Conservation (phyloP, 2,329 filamentous ascomycete species). For the Coniochaeta sp. region DNA sequence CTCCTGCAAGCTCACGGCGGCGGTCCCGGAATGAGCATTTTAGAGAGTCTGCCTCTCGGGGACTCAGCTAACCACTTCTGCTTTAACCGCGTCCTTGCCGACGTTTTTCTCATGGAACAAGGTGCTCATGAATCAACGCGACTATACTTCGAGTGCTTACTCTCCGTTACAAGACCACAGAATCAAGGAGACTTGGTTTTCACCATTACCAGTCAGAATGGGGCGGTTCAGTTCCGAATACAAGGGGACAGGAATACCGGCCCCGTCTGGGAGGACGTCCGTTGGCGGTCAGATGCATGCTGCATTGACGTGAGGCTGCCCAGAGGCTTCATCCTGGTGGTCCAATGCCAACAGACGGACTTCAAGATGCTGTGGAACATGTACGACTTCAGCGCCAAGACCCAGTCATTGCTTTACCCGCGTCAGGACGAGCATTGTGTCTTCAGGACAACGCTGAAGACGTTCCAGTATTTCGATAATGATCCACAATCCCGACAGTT, state of each 20-base stretch:
- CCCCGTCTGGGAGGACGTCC: conserved; percentile 73
- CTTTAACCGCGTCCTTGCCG: conserved; percentile 71
- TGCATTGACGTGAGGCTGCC: conserved; percentile 65
- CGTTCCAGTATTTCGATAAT: conserved; percentile 76
- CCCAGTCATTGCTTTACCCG: conserved; percentile 64
- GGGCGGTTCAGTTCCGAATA: conserved; percentile 67
- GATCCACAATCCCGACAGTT: conserved; percentile 64
- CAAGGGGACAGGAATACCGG: conserved; percentile 61
- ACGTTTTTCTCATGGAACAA: conserved; percentile 67
- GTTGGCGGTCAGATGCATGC: conserved; percentile 64
- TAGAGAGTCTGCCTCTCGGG: conserved; percentile 68
- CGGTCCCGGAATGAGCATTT: conserved; percentile 42
- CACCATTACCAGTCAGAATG: conserved; percentile 72
- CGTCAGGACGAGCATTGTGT: conserved; percentile 62
- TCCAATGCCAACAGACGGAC: conserved; percentile 69
- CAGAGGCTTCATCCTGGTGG: conserved; percentile 64
- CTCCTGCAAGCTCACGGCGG: conserved; percentile 41
- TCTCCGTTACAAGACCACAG: conserved; percentile 67
- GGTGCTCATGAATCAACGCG: conserved; percentile 58
- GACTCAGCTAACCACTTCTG: conserved; percentile 69
- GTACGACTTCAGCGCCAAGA: conserved; percentile 75
- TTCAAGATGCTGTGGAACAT: conserved; percentile 75
- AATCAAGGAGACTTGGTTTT: conserved; percentile 65
- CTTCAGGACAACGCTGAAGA: conserved; percentile 62
- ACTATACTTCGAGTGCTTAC: conserved; percentile 63